Conservation (phyloP, 75 land plant genomes). For the Chamaecyparis obtusa region DNA sequence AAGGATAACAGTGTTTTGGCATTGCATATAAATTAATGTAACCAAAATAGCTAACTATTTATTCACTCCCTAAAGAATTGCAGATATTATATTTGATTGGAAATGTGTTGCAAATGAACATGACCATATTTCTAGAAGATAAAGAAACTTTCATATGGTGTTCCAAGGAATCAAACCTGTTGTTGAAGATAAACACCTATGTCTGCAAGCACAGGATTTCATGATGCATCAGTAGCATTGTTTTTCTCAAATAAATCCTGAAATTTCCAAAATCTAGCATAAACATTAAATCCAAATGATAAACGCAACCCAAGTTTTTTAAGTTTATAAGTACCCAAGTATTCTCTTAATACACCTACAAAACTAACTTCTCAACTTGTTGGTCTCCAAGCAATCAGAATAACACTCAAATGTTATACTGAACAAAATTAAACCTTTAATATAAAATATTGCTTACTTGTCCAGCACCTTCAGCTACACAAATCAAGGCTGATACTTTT, state of each 20-base stretch:
- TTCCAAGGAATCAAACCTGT: constrained; percentile 38
- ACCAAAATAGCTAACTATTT: not conserved
- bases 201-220: constrained; percentile 80
- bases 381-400: too few species aligned
- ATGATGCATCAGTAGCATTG: constrained; percentile 89
- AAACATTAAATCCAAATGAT: not conserved
- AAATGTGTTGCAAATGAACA: not conserved
- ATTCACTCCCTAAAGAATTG: not conserved
- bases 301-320: not conserved
- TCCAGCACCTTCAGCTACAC: constrained; percentile 99
- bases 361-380: not conserved
- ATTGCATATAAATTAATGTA: not conserved
- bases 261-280: not conserved
- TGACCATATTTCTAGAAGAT: not conserved
- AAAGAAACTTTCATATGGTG: not conserved
- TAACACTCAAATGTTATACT: not conserved
- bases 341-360: not conserved
- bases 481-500: constrained; percentile 80
- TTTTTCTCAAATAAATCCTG: constrained; percentile 71
- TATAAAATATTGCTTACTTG: constrained; percentile 53
- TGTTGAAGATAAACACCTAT: constrained; percentile 76
- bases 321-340: not conserved
- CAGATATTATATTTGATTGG: not conserved
- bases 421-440: not conserved
- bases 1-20: not conserved